Conservation (phyloP, 352 stramenopile species). For the Globisporangium nodosum region DNA sequence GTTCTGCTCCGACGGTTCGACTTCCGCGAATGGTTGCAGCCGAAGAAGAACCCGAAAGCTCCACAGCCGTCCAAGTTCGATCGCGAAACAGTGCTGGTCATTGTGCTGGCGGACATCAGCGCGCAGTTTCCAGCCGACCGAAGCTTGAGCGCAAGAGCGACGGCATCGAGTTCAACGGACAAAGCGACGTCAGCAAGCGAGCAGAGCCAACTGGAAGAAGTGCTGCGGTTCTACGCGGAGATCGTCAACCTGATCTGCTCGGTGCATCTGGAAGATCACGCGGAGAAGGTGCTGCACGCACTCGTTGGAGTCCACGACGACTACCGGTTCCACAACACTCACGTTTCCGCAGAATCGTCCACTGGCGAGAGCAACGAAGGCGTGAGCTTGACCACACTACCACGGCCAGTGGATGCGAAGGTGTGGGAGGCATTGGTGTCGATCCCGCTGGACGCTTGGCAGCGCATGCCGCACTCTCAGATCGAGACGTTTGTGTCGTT, state of each 20-base stretch:
- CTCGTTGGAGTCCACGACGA: constrained; percentile 78
- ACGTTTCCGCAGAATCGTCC: constrained; percentile 5
- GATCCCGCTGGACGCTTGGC: constrained; percentile 41
- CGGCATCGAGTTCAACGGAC: background rate
- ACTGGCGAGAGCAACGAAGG: constrained; percentile 6
- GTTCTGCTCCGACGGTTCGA: constrained; percentile 71
- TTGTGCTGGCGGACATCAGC: constrained; percentile 69
- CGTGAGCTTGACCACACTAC: constrained; percentile 19
- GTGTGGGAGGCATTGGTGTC: constrained; percentile 65
- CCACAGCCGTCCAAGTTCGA: constrained; percentile 68
- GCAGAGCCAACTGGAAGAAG: constrained; percentile 29
- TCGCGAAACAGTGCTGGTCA: constrained; percentile 72
- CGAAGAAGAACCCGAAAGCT: constrained; percentile 23
- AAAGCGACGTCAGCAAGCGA: constrained; percentile 8
- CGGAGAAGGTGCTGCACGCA: constrained; percentile 77
- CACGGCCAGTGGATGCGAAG: constrained; percentile 50
- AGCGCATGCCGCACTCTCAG: constrained; percentile 34
- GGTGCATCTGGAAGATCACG: constrained; percentile 65
- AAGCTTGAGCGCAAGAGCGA: constrained; percentile 17
- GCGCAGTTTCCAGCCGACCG: constrained; percentile 46
- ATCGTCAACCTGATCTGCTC: constrained; percentile 64
- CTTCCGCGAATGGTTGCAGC: constrained; percentile 66
- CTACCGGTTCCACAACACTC: constrained; percentile 55
- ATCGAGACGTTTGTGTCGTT: constrained; percentile 48
- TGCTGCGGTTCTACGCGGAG: constrained; percentile 70